phyloP scores from a whole-genome alignment of 75 land plant species.

The Azolla pinnata region DNA sequence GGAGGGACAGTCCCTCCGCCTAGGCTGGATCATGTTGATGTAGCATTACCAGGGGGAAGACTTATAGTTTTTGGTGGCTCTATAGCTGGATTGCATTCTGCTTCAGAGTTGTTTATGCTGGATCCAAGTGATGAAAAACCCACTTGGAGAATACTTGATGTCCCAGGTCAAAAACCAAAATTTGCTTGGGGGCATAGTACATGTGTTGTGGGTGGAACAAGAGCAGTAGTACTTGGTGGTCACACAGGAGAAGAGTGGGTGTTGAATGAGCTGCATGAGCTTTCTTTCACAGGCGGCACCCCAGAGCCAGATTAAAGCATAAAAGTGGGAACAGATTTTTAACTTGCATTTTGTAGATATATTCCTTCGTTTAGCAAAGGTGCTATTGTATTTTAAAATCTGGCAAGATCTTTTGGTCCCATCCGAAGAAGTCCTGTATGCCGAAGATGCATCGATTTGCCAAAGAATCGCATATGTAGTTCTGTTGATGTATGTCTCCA shows the following conservation, averaged over 20 bases:
- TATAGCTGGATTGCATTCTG: slow-evolving; percentile 61
- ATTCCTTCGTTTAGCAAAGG: no score
- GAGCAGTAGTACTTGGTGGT: slow-evolving; percentile 67
- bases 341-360: no score
- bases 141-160: slow-evolving; percentile 67
- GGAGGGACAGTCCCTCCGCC: slow-evolving; percentile 63
- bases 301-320: slow-evolving; percentile 1
- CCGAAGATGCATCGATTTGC: no score
- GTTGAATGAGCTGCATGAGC: slow-evolving; percentile 63
- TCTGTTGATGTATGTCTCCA: no score
- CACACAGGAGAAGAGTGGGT: slow-evolving; percentile 85
- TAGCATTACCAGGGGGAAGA: slow-evolving; percentile 65
- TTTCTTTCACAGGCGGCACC: slow-evolving; percentile 30
- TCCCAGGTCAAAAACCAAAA: slow-evolving; percentile 53
- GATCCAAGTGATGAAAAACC: slow-evolving; percentile 68
- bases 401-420: no score
- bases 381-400: no score
- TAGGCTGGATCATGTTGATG: slow-evolving; percentile 73
- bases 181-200: slow-evolving; percentile 87
- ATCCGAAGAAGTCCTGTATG: no score
- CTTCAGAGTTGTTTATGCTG: slow-evolving; percentile 54
- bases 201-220: slow-evolving; percentile 72
- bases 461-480: no score
- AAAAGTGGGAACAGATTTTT: neutral
- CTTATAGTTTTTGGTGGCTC: slow-evolving; percentile 72